Base-by-base conservation (phyloP, 2,329 filamentous ascomycete genomes). In the Aureobasidium pullulans region DNA sequence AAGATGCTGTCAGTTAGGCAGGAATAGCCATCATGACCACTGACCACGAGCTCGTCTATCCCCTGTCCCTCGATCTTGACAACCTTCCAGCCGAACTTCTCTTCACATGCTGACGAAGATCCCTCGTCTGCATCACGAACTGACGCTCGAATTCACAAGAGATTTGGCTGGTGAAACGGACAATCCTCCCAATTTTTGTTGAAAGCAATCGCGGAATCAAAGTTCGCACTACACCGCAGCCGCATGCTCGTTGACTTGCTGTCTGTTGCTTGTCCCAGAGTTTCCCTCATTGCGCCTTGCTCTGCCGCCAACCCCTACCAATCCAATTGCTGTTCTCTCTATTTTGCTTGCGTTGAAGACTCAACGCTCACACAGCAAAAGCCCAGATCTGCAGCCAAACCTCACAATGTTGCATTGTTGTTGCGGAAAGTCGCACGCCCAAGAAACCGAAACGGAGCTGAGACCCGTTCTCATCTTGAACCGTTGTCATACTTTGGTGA, bases 111-210 rank as follows among this genome's bases (percentile, higher is more conserved):
- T 46, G 40, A 46, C 52, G 11, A 28, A 44, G 16, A 46, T 34
- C 40, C 8, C 13, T 28, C 28, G 16, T 28, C 40, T 36, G 39
- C 19, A 29, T 37, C 32, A 13, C 37, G 28, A 43, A 19, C 29
- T 31, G 28, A 32, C 11, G 50, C 13, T 16, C n/a, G 29, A 54
- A 56, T n/a, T 46, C 16, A 15, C 39, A 36, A 28, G 40, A 46
- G 29, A 56, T 56, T 46, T 56, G 52, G 39, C 31, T 56, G 52
- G 29, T 56, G 29, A 56, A 56, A 56, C 52, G 52, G 40, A 54
- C 50, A 43, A 43, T 54, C 31, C 42, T 37, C 19, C 52, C 37
- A 37, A 1, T 34, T 56, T 56, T 56, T 44, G 52, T 56, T 56
- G 52, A 56, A 56, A 13, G 16, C 16, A 23, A 28, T 46, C 16